Base-by-base conservation (phyloP, 208 protist genomes). In the Crithidia thermophila region DNA sequence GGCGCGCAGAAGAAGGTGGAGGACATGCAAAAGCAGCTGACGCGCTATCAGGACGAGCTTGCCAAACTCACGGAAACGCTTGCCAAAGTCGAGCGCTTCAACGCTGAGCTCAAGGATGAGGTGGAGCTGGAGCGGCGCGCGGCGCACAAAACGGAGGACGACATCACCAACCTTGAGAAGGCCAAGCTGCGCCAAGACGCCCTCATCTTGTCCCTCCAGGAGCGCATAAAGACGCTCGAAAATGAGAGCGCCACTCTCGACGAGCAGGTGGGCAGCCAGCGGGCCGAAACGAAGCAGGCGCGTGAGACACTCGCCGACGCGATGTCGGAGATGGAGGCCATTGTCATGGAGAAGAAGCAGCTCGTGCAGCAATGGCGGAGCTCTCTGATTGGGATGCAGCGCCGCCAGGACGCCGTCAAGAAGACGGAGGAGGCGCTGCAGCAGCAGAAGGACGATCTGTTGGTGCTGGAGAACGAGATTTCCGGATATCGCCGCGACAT, bases 301-400 rank as follows among this genome's bases (percentile, higher is more conserved):
- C 69, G 75, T 10, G 84, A 95, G 53, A 98, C 95, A 21, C 81
- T 99, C 13, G 77, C 87, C 0, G 96, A 98, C 51, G 98, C 97
- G 1, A 73, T 85, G 39, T 75, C 81, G 6, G 97, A 99, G 73
- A 98, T 98, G 89, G 96, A 98, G 60, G 85, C 85, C 13, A 95
- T 98, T 37, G 86, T 94, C 36, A 93, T 97, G 74, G 94, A 98
- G 57, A 98, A 98, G 72, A 98, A 98, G 79, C 91, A 98, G 60
- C 83, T 99, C 13, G 75, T 98, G 3, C 88, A 98, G 75, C 91
- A 98, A 70, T 98, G 94, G 94, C 92, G 94, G 58, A 96, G 84
- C 63, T 94, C 87, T 37, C 73, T 98, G 27, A 85, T 98, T 25
- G 97, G 94, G 8, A 97, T 98, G 87, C 92, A 98, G 69, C 82